Percentiles rank a stretch among this genome's conserved stretches.
phyloP scores from a whole-genome alignment of 305 asterid genomes.

The Fraxinus greggii region DNA sequence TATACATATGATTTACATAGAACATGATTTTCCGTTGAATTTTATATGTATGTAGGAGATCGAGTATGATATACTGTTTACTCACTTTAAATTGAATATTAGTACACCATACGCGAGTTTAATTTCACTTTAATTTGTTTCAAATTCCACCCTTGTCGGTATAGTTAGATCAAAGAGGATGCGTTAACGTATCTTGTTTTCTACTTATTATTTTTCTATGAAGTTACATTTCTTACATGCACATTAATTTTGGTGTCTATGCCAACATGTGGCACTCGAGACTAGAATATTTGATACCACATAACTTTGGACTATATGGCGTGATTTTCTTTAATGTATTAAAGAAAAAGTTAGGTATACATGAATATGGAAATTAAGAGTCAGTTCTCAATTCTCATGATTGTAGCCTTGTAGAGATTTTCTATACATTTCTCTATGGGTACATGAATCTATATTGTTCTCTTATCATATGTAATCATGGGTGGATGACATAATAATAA shows the following conservation, averaged over 20 bases:
- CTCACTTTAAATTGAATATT: not conserved
- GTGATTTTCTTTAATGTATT: not conserved
- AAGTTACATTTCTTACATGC: not conserved
- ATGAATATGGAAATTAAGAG: constrained; percentile 32
- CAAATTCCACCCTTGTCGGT: not conserved
- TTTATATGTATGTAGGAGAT: not conserved
- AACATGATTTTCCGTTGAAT: not conserved
- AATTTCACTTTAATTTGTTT: not conserved
- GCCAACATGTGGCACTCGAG: not conserved
- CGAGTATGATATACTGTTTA: not conserved
- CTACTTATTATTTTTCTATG: not conserved
- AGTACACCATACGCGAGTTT: not conserved
- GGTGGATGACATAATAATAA: not conserved
- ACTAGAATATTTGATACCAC: not conserved
- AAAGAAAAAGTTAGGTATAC: constrained; percentile 13
- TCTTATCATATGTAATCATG: constrained; percentile 7
- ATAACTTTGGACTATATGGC: not conserved
- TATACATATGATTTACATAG: not conserved
- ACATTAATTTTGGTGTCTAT: not conserved
- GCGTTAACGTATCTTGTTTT: not conserved
- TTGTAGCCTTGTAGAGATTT: constrained; percentile 7
- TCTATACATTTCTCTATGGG: constrained; percentile 14
- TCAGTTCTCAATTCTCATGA: constrained; percentile 23
- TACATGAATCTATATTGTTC: constrained; percentile 21
- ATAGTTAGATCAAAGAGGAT: not conserved